Conservation (phyloP, 768 basidiomycete genomes). For the Boletus speciosus region DNA sequence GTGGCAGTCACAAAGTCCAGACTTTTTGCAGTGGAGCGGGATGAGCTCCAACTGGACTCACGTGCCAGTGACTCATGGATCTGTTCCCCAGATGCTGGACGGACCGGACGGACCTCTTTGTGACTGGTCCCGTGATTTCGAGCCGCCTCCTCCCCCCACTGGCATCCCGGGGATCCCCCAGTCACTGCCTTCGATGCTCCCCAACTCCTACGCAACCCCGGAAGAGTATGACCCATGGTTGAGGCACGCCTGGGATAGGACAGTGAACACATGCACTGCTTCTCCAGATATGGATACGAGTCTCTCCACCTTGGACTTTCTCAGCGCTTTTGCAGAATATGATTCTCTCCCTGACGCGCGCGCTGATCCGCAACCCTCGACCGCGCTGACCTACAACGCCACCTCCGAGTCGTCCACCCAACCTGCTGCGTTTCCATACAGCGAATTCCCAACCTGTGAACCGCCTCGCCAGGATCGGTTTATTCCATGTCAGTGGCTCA, state of each 20-base stretch:
- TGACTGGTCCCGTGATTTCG: background rate
- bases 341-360: background rate
- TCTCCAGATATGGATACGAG: background rate
- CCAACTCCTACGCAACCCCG: background rate
- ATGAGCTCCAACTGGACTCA: background rate
- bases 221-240: background rate
- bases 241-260: background rate
- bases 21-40: background rate
- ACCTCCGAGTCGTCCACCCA: background rate
- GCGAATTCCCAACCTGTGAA: background rate
- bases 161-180: background rate
- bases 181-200: background rate
- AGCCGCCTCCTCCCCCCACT: background rate
- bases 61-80: too few relatives aligned
- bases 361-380: background rate
- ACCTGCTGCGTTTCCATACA: background rate
- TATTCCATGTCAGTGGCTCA: constrained; percentile 15
- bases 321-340: background rate
- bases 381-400: background rate
- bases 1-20: background rate
- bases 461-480: background rate
- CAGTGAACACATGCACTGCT: background rate
- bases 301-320: background rate
- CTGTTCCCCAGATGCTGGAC: background rate
- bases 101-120: background rate